phyloP scores from a whole-genome alignment of 495 filamentous ascomycete genomes.

The Pyrenopolyporus hunteri region DNA sequence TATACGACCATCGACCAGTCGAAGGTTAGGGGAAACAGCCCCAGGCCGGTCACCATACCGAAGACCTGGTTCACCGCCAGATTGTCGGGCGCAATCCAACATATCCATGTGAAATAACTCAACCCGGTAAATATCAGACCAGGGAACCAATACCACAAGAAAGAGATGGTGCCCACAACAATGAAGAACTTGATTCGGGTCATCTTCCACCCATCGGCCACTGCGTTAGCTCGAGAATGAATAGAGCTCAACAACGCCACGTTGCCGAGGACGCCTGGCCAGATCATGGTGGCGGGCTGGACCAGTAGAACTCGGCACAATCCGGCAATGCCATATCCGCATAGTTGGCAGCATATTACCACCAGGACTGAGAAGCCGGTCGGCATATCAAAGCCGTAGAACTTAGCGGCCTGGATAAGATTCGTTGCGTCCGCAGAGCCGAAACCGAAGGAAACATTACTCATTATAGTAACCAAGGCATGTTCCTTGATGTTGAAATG shows the following conservation, averaged over 20 bases:
- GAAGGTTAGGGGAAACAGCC: slow-evolving; percentile 42
- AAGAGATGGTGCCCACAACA: slow-evolving; percentile 29
- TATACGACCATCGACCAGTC: slow-evolving; percentile 42
- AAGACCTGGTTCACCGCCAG: slow-evolving; percentile 42
- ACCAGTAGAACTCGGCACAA: slow-evolving; percentile 55
- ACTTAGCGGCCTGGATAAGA: slow-evolving; percentile 53
- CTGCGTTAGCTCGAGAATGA: slow-evolving; percentile 35
- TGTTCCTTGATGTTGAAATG: slow-evolving; percentile 53
- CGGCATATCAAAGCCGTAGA: slow-evolving; percentile 51
- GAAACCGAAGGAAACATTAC: slow-evolving; percentile 42
- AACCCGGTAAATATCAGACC: slow-evolving; percentile 39
- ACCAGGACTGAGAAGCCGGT: slow-evolving; percentile 51
- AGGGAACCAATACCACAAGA: slow-evolving; percentile 43
- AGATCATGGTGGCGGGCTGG: slow-evolving; percentile 38
- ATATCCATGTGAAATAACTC: slow-evolving; percentile 42
- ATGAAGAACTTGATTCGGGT: slow-evolving; percentile 40
- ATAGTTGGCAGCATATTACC: slow-evolving; percentile 45
- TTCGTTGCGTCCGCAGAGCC: slow-evolving; percentile 52
- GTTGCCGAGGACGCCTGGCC: slow-evolving; percentile 40
- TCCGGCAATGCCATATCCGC: slow-evolving; percentile 52
- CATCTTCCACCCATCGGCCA: slow-evolving; percentile 37
- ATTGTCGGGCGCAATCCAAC: slow-evolving; percentile 42
- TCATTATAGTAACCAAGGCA: slow-evolving; percentile 47
- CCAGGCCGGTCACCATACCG: slow-evolving; percentile 40
- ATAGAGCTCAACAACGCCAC: slow-evolving; percentile 38